A percentile compares a stretch with the other conserved stretches of the same genome.
phyloP scores from a whole-genome alignment of 2,329 filamentous ascomycete genomes.

The Colletotrichum lindemuthianum region DNA sequence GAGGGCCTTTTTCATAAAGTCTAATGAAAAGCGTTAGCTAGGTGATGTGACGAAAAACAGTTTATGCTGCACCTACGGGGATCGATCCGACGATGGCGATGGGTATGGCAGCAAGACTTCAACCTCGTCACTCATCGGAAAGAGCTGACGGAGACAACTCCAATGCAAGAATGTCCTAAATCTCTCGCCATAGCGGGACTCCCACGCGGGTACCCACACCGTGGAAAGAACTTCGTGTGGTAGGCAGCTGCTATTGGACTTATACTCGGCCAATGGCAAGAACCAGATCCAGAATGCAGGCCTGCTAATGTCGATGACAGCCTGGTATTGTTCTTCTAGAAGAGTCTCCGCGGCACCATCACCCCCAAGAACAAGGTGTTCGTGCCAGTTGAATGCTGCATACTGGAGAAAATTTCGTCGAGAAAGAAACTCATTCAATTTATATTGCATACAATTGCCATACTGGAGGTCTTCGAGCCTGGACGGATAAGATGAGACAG shows the following conservation, averaged over 20 bases:
- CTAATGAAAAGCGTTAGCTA: not conserved
- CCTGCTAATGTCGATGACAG: constrained; percentile 3
- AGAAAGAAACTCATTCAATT: not conserved
- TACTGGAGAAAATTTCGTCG: constrained; percentile 1
- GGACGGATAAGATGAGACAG: not conserved
- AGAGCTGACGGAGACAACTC: not conserved
- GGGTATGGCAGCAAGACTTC: not conserved
- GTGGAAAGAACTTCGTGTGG: constrained; percentile 5
- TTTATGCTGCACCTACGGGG: no score
- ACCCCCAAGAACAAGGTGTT: constrained; percentile 7
- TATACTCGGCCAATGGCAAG: constrained; percentile 2
- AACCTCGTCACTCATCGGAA: not conserved
- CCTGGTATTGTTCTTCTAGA: not conserved
- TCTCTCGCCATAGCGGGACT: not conserved
- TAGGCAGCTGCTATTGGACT: not conserved
- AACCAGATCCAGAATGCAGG: constrained; percentile 2
- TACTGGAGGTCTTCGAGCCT: not conserved
- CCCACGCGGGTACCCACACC: not conserved
- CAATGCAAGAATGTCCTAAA: not conserved
- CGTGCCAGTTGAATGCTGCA: constrained; percentile 10
- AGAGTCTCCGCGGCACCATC: not conserved
- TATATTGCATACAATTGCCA: not conserved
- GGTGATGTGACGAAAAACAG: not conserved
- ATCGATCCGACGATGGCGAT: not conserved
- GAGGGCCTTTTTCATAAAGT: not conserved